Evolutionary conservation across 2,329 filamentous ascomycete genomes (phyloP).

Genomic region (Scopulariopsis brevicaulis): DNA sequence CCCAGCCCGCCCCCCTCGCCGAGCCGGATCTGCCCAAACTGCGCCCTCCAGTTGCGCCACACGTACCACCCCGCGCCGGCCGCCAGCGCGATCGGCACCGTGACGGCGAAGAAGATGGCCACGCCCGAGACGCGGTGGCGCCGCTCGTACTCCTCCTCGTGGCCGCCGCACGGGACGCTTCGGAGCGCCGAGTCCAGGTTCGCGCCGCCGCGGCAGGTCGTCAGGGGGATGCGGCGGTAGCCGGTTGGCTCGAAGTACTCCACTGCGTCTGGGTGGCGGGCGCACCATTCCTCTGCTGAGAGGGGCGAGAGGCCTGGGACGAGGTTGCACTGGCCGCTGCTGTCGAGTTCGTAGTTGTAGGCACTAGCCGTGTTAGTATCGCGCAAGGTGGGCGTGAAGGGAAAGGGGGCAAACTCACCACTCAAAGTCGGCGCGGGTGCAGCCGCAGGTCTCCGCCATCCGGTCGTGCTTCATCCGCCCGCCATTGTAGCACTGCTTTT

Average conservation of each 20-base stretch:
- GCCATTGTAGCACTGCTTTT: conserved; percentile 71
- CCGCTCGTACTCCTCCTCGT: conserved; percentile 69
- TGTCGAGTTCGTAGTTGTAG: conserved; percentile 81
- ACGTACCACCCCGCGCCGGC: conserved; percentile 71
- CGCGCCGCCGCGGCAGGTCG: conserved; percentile 68
- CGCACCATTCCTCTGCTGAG: conserved; percentile 37
- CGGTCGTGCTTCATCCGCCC: conserved; percentile 60
- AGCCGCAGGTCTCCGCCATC: conserved; percentile 68
- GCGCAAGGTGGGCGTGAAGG: not conserved
- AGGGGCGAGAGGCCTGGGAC: conserved; percentile 60
- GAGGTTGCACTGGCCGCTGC: conserved; percentile 64
- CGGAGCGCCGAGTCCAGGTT: conserved; percentile 58
- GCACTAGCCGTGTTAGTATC: conserved; percentile 42
- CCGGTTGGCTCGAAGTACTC: conserved; percentile 80
- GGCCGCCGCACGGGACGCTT: conserved; percentile 54
- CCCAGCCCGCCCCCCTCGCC: conserved; percentile 54
- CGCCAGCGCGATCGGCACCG: conserved; percentile 63
- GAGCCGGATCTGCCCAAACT: conserved; percentile 85
- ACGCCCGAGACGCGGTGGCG: conserved; percentile 60
- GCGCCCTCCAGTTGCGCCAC: conserved; percentile 73
- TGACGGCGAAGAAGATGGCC: conserved; percentile 75
- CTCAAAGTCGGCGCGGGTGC: conserved; percentile 79
- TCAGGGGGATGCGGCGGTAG: conserved; percentile 81
- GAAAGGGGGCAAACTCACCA: conserved; percentile 49
- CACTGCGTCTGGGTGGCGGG: conserved; percentile 51